A percentile compares a stretch with the other conserved stretches of the same genome.
These are phyloP conservation scores for Neocatenulostroma microsporum DNA, from an alignment of 2,329 filamentous ascomycete species.

Conservation along the genomic window DNA sequence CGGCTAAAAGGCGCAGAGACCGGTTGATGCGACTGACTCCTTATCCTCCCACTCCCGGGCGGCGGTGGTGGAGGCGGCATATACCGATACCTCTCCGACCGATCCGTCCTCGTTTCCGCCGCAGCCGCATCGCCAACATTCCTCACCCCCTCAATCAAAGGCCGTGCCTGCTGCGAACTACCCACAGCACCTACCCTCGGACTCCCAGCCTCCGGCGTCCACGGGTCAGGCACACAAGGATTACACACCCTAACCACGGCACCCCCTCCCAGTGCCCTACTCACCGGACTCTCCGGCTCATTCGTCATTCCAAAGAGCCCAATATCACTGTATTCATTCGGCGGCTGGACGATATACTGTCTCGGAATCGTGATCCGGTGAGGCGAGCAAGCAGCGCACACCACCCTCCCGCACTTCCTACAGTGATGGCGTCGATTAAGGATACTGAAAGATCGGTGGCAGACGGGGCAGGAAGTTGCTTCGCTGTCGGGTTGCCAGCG, in stretches of 20 bases:
- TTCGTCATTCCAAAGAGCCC: conserved; percentile 16
- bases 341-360: conserved; percentile 82
- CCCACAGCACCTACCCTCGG: conserved; percentile 1
- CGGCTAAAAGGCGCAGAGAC: conserved; percentile 1
- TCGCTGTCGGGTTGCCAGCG: conserved; percentile 85
- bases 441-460: conserved; percentile 68
- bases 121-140: conserved; percentile 3
- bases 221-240: conserved; percentile 61
- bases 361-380: conserved; percentile 92
- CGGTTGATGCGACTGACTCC: conserved; percentile 5
- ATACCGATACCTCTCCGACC: conserved; percentile 7
- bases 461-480: conserved; percentile 78
- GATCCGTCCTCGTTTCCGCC: neutral
- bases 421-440: conserved; percentile 91
- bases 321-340: conserved; percentile 24
- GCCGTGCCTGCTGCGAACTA: neutral
- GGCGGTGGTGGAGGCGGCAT: conserved; percentile 3
- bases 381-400: conserved; percentile 82
- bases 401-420: conserved; percentile 87
- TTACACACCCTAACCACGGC: conserved; percentile 65
- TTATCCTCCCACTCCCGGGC: neutral
- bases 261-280: conserved; percentile 51
- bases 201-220: conserved; percentile 18
- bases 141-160: conserved; percentile 1
- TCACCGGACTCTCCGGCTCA: conserved; percentile 35